Percentiles rank a stretch among this genome's conserved stretches.
Conservation (phyloP, 139 green algal species). For the Ostreobium quekettii region DNA sequence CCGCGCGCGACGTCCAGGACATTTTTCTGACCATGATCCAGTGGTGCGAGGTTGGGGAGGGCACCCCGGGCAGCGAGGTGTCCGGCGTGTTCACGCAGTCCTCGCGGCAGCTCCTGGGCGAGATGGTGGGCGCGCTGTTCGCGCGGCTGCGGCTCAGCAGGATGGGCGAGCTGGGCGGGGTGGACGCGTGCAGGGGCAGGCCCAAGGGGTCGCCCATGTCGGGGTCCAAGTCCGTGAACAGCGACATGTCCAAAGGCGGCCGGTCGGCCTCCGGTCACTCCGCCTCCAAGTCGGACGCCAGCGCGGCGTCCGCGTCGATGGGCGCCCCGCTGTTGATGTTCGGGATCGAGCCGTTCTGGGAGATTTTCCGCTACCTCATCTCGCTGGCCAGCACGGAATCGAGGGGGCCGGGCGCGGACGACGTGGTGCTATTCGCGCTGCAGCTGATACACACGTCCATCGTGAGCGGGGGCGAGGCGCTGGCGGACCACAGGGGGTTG, state of each 20-base stretch:
- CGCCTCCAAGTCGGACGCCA: too few relatives aligned
- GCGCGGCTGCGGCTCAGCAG: constrained; percentile 24
- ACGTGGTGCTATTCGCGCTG: constrained; percentile 12
- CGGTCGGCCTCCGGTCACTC: too few relatives aligned
- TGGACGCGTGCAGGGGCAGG: not conserved
- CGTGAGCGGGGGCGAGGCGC: constrained; percentile 5
- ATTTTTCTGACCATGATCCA: constrained; percentile 8
- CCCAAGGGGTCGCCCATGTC: not conserved
- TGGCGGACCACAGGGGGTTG: constrained; percentile 1
- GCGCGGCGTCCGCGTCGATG: too few relatives aligned
- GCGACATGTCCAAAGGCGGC: too few relatives aligned
- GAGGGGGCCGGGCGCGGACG: not conserved
- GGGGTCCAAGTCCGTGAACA: too few relatives aligned
- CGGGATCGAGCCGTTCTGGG: constrained; percentile 10
- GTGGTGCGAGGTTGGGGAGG: constrained; percentile 6
- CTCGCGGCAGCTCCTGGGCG: constrained; percentile 42
- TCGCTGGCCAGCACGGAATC: not conserved
- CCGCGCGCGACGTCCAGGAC: constrained; percentile 21
- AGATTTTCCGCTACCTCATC: constrained; percentile 12
- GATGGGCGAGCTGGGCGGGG: not conserved
- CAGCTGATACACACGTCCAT: constrained; percentile 13
- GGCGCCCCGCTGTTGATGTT: not conserved
- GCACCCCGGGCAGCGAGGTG: not conserved
- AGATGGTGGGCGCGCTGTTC: constrained; percentile 54
- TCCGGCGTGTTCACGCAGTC: constrained; percentile 47